Base-by-base conservation (phyloP, 495 filamentous ascomycete genomes). In the Aspergillus sclerotiicarbonarius region DNA sequence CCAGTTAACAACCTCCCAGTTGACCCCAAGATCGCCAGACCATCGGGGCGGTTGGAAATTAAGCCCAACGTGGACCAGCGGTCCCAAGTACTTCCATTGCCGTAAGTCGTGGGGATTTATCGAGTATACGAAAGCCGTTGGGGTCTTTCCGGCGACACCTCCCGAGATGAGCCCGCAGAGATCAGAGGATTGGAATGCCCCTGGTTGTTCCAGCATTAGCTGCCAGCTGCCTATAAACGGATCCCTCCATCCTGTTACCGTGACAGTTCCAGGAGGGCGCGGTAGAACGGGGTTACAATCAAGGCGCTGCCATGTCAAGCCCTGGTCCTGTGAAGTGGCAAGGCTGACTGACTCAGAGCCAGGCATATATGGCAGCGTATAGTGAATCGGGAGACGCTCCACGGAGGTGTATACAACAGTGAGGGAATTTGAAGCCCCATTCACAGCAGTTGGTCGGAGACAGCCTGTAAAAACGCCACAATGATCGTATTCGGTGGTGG, bases 1-100 rank as follows among this genome's bases (percentile, higher is more conserved):
- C 52, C 82, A 72, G 30, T 79, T 81, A 7, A 70, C 70, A n/a
- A 84, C 80, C 63, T 85, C 82, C 68, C 83, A 85, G 64, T 85
- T 86, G 50, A 76, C 79, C 0, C 77, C 80, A 39, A 79, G 74
- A n/a, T 76, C 72, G 4, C 80, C 79, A 0, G 80, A 76, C 74
- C 74, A 76, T 37, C 71, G 66, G 4, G 72, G 80, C 44, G 71
- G 68, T 12, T 71, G 62, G 41, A 78, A 62, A 56, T 82, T 82
- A 30, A 71, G 68, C 18, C 73, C 70, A 3, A 75, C 63, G 46
- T 76, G 67, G 60, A 76, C 69, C 56, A 86, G 61, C 1, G 72
- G 69, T 8, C 81, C 81, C 3, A 80, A 51, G 58, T 79, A 86
- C 0, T 64, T 70, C 83, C 83, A 86, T 32, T 78, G 53, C 0